These are phyloP conservation scores for Globisporangium polare DNA, from an alignment of 352 stramenopile species.

Conservation along the genomic window DNA sequence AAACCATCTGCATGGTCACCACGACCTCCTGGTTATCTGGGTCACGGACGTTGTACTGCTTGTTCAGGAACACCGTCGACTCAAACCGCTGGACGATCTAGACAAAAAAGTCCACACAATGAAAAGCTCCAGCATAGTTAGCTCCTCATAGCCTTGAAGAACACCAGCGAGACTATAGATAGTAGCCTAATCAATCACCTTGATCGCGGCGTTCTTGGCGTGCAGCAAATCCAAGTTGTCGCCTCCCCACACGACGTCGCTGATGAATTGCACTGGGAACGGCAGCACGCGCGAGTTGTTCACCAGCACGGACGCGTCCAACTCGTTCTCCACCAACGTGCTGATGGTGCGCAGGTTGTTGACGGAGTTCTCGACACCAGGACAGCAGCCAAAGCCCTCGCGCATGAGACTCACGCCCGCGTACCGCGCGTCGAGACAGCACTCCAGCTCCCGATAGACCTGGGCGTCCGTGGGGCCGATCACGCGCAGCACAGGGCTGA, in stretches of 20 bases:
- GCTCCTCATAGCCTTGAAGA: not conserved
- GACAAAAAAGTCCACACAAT: not conserved
- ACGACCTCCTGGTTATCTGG: not conserved
- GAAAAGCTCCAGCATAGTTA: not conserved
- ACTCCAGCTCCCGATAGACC: slow-evolving; percentile 1
- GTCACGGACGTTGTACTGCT: not conserved
- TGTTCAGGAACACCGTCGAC: slow-evolving; percentile 5
- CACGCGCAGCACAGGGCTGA: not conserved
- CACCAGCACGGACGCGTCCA: not conserved
- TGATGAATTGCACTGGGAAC: not conserved
- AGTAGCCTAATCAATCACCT: not conserved
- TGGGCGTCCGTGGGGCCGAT: not conserved
- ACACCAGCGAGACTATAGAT: not conserved
- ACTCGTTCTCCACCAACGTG: not conserved
- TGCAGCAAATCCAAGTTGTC: not conserved
- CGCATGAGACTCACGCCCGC: not conserved
- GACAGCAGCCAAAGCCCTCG: not conserved
- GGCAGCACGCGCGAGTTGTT: slow-evolving; percentile 1
- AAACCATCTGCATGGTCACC: not conserved
- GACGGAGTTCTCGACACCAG: not conserved
- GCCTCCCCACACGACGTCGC: not conserved
- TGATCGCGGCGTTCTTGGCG: not conserved
- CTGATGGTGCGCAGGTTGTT: not conserved
- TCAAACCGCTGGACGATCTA: not conserved
- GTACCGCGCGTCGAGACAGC: slow-evolving; percentile 1